Conservation (phyloP, 1,284 basidiomycete genomes). For the Ustilago hordei region DNA sequence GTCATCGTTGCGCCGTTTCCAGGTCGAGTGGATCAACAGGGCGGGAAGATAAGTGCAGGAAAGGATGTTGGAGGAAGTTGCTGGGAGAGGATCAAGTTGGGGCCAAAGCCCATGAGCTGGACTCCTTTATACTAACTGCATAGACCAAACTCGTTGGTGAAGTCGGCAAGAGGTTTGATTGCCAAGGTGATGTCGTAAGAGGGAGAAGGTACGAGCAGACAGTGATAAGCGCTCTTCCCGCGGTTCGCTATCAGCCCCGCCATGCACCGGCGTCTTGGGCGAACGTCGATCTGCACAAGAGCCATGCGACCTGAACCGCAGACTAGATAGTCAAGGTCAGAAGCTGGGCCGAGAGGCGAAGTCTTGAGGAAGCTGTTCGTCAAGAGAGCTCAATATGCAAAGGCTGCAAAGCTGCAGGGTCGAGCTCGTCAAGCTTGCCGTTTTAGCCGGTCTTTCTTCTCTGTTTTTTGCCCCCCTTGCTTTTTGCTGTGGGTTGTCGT, state of each 20-base stretch:
- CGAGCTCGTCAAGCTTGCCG: slow-evolving; percentile 5
- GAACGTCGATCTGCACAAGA: background rate
- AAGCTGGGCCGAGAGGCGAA: background rate
- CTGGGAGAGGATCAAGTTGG: background rate
- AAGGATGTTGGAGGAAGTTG: background rate
- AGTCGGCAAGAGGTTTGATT: too few species aligned
- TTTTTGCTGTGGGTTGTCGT: slow-evolving; percentile 1
- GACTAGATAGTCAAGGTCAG: background rate
- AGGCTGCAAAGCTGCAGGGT: background rate
- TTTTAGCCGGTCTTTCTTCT: background rate
- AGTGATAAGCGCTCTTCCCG: slow-evolving; percentile 19
- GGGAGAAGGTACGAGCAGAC: background rate
- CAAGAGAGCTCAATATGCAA: background rate
- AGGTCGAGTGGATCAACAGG: background rate
- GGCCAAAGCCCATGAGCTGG: background rate
- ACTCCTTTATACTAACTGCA: background rate
- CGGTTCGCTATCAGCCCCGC: background rate
- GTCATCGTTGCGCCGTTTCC: slow-evolving; percentile 9
- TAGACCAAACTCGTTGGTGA: background rate
- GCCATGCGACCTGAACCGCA: background rate
- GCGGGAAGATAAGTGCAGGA: background rate
- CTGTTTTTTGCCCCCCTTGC: background rate
- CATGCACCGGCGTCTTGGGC: background rate
- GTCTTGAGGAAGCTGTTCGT: background rate
- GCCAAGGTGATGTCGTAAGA: background rate